Conservation (phyloP, 768 basidiomycete species). For the Naganishia onofrii region DNA sequence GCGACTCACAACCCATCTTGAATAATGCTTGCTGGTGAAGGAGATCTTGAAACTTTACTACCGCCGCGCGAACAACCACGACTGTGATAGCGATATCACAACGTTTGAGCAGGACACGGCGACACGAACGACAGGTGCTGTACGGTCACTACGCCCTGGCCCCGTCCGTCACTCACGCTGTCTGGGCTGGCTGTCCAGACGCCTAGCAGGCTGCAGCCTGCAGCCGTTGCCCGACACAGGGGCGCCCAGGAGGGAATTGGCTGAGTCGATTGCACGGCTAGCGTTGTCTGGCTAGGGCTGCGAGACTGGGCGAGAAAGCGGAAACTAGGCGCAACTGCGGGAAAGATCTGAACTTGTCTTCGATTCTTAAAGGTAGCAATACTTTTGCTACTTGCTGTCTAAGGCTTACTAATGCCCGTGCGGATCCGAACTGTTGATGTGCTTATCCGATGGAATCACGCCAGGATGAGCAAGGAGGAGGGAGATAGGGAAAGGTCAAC, state of each 20-base stretch:
- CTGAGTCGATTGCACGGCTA: background rate
- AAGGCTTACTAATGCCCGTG: background rate
- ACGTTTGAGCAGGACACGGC: background rate
- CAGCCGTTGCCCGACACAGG: too few species aligned
- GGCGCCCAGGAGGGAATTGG: background rate
- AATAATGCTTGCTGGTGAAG: constrained; percentile 21
- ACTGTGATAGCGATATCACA: background rate
- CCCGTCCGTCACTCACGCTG: too few species aligned
- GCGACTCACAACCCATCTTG: constrained; percentile 26
- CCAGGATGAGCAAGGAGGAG: background rate
- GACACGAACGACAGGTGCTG: too few species aligned
- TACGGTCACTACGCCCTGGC: too few species aligned
- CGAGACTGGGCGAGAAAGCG: background rate
- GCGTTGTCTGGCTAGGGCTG: background rate
- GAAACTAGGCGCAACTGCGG: background rate
- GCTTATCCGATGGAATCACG: background rate
- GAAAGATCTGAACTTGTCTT: background rate
- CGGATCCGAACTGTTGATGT: background rate
- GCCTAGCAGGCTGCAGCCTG: too few species aligned
- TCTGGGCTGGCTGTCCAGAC: too few species aligned
- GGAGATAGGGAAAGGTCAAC: background rate
- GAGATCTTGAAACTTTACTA: background rate
- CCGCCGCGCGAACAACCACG: background rate
- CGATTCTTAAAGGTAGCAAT: background rate
- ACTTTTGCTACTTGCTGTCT: background rate